A percentile compares a stretch with the other conserved stretches of the same genome.
Conservation (phyloP, 768 basidiomycete species). For the Neoboletus brunneissimus region DNA sequence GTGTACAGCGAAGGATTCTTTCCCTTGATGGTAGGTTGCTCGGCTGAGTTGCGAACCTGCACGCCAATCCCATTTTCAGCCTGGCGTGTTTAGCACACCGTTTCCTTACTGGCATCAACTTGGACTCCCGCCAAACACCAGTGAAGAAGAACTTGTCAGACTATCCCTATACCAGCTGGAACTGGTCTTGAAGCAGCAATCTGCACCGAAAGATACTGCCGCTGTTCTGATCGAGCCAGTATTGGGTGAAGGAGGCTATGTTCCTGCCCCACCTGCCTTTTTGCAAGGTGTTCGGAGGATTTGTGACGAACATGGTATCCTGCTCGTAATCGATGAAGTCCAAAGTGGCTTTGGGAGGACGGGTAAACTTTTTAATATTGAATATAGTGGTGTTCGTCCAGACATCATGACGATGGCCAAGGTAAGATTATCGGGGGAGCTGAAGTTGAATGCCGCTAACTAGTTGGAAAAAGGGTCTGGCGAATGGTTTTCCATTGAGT, state of each 20-base stretch:
- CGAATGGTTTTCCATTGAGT: conserved; percentile 92
- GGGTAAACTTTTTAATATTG: conserved; percentile 77
- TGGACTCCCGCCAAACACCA: conserved; percentile 53
- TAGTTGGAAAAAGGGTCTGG: conserved; percentile 53
- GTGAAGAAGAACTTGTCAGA: conserved; percentile 54
- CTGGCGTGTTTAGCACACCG: conserved; percentile 75
- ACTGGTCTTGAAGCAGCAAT: conserved; percentile 76
- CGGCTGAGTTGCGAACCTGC: neutral
- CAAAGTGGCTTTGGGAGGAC: conserved; percentile 91
- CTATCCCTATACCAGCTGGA: conserved; percentile 79
- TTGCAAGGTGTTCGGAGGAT: conserved; percentile 73
- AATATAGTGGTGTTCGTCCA: conserved; percentile 80
- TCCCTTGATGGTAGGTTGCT: conserved; percentile 72
- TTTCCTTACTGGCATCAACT: conserved; percentile 95
- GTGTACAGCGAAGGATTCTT: conserved; percentile 76
- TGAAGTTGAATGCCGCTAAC: conserved; percentile 4
- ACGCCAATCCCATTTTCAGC: conserved; percentile 41
- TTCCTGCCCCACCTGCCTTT: conserved; percentile 80
- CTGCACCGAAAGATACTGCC: conserved; percentile 80
- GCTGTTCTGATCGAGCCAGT: conserved; percentile 94
- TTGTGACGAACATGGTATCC: conserved; percentile 84
- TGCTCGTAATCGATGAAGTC: conserved; percentile 84
- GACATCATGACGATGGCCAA: conserved; percentile 92
- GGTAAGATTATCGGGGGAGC: conserved; percentile 35
- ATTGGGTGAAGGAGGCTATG: conserved; percentile 94